Percentiles rank a stretch among this genome's conserved stretches.
These are phyloP conservation scores for Jatropha multifida DNA, from an alignment of 441 rosid species.

Conservation along the genomic window DNA sequence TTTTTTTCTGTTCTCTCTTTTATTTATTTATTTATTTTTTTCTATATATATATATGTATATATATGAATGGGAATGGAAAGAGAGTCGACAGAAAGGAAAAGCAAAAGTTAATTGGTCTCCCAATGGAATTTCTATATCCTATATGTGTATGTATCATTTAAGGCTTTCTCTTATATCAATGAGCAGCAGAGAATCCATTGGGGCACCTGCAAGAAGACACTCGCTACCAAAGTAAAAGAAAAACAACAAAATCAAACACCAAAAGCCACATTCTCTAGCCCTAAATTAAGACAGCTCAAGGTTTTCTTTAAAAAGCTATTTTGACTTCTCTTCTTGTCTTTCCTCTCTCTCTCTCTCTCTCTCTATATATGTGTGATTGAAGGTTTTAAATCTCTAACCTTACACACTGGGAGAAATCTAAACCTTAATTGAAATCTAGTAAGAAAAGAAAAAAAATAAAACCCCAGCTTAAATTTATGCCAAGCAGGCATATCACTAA, in stretches of 20 bases:
- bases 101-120: conserved; percentile 36
- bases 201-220: conserved; percentile 31
- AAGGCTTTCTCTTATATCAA: conserved; percentile 48
- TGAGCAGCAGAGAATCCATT: conserved; percentile 32
- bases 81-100: conserved; percentile 26
- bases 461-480: too few species aligned
- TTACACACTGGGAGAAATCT: too few species aligned
- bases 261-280: too few species aligned
- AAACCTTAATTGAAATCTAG: too few species aligned
- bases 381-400: too few species aligned
- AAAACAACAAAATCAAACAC: not conserved
- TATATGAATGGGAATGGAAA: not conserved
- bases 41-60: too few species aligned
- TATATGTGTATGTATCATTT: not conserved
- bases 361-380: too few species aligned
- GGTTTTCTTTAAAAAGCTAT: not conserved
- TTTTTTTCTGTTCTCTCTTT: not conserved
- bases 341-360: not conserved
- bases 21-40: too few species aligned
- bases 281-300: not conserved
- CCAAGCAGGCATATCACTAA: not conserved
- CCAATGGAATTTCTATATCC: conserved; percentile 7
- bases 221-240: conserved; percentile 6
- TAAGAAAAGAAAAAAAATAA: too few species aligned
- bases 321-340: conserved; percentile 2